These are phyloP conservation scores for Willaertia magna DNA, from an alignment of 208 protist species.

Conservation along the genomic window DNA sequence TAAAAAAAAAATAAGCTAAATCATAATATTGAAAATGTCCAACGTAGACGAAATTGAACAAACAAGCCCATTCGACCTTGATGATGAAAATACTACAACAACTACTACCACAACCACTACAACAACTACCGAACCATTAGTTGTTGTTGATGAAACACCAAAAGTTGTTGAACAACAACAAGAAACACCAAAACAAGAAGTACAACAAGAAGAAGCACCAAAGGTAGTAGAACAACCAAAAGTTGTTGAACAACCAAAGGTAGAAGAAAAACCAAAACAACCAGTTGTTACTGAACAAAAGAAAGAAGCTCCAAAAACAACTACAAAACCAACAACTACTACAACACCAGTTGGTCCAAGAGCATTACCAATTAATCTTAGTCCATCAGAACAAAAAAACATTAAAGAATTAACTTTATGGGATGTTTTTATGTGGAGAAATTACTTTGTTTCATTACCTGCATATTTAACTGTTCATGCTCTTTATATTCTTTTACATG, in stretches of 20 bases:
- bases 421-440: conserved; percentile 7
- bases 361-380: background rate
- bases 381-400: background rate
- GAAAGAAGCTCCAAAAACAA: background rate
- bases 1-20: background rate
- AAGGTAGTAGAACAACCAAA: background rate
- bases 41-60: background rate
- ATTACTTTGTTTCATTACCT: background rate
- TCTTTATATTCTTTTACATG: background rate
- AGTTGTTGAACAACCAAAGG: background rate
- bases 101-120: background rate
- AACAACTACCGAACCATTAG: no score
- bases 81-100: background rate
- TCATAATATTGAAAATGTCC: background rate
- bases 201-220: background rate
- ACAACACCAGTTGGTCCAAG: background rate
- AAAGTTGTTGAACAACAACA: background rate
- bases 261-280: background rate
- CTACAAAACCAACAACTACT: background rate
- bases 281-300: background rate
- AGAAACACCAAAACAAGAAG: background rate
- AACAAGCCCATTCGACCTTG: background rate
- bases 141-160: background rate
- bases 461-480: background rate
- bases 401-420: background rate